Base-by-base conservation (phyloP, 495 filamentous ascomycete genomes). In the Parathielavia hyrcaniae region DNA sequence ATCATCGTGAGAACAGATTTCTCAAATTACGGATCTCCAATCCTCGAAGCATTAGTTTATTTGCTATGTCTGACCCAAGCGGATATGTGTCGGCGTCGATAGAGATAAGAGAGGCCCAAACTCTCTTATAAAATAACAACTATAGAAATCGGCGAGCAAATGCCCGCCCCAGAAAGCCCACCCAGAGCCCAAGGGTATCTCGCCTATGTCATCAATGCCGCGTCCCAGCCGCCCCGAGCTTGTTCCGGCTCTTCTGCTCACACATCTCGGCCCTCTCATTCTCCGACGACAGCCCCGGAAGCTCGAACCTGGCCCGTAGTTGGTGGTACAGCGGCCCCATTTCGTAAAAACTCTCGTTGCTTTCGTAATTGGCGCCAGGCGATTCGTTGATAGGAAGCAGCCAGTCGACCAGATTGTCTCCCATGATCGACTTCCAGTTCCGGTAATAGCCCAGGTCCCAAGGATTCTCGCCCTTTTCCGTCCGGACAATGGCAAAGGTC, bases 361-460 rank as follows among this genome's bases (percentile, higher is more conserved):
- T 71, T 47, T 81, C 80, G 59, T 77, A 74, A 34, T 59, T 72
- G 19, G 66, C 61, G 57, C 84, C 89, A 0, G 89, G 89, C 17
- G 84, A 86, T 30, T 74, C 72, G 53, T 77, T 82, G 46, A 91
- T 64, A 7, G 88, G 88, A 14, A 95, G 71, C 35, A 92, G 67
- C 86, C 87, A 92, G 60, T 93, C 89, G 44, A 79, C 59, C 11
- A 81, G 55, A n/a, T 71, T 81, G 43, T 79, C 75, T 8, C 90
- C 90, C 81, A 95, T 85, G 11, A 95, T 78, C 38, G 85, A 80
- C 60, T 84, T 79, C 61, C 88, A 86, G 66, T 95, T 95, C 38
- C 78, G 72, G 56, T 80, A 76, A 0, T 67, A 54, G 22, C 84
- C 86, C 9, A 91, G 71, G 61, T 88, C 81, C 80, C 87, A 95